Base-by-base conservation (phyloP, 2,329 filamentous ascomycete genomes). In the Dichotomopilus funicola region DNA sequence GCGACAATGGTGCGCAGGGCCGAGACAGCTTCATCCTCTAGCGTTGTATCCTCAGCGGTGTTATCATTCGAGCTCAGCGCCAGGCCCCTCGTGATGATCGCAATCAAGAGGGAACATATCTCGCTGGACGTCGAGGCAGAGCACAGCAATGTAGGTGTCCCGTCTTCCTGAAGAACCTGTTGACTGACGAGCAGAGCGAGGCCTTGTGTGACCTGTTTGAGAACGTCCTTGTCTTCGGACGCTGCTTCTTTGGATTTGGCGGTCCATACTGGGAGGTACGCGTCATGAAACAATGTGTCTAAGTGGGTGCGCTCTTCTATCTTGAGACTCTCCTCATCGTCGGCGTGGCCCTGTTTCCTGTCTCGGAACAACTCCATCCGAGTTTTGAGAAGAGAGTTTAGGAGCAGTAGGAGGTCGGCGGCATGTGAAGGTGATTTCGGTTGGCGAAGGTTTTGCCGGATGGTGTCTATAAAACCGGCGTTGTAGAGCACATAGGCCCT, bases 331-430 rank as follows among this genome's bases (percentile, higher is more conserved):
- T 65, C 47, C 67, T 70, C 31, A 72, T 75, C 42, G 68, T 69
- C n/a, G 59, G 61, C 3, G 64, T 66, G 40, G 33, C 51, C 47
- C 13, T 59, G n/a, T 13, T 46, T 50, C 13, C 61, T 49, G 43
- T 51, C 53, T 37, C 69, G 66, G 9, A 72, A 65, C 2, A 79
- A 66, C 3, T 73, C 62, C 35, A 73, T 64, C 3, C 78, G 70
- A 2, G 75, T 73, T 58, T 76, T 75, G 27, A 83, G 66, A 6
- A 81, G 66, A 1, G 78, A 75, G 51, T 78, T 77, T 5, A 82
- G 61, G 1, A 83, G 68, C 13, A 74, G 73, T 2, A 82, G 62
- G 1, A 83, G 70, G 56, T 81, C 77, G n/a, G 74, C 72, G 35
- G 73, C 75, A 57, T 83, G 79, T 2, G 72, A 68, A 4, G 72